These are phyloP conservation scores for Morella rubra DNA, from an alignment of 306 rosid genomes.

Conservation along the genomic window DNA sequence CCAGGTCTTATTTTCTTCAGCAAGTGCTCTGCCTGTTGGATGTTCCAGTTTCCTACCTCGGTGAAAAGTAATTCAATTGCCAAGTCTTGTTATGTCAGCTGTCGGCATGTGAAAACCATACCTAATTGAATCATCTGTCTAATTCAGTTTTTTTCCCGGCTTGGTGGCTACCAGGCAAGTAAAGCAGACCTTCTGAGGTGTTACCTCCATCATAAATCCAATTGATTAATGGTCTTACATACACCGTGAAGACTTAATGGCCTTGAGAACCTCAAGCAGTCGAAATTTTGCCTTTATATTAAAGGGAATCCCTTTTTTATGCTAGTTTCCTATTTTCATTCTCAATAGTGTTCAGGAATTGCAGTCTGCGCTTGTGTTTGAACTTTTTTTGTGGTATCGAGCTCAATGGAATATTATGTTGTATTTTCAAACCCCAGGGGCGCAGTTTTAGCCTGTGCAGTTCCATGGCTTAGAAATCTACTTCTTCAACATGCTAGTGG, in stretches of 20 bases:
- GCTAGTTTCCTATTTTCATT: background rate
- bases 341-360: background rate
- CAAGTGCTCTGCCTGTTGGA: background rate
- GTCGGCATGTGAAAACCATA: background rate
- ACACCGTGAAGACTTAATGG: background rate
- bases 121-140: background rate
- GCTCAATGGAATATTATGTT: background rate
- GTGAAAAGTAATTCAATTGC: background rate
- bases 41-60: background rate
- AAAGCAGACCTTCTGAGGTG: background rate
- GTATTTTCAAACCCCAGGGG: slow-evolving; percentile 40
- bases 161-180: background rate
- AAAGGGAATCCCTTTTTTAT: background rate
- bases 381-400: too few relatives aligned
- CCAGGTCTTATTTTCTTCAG: background rate
- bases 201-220: background rate
- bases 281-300: too few relatives aligned
- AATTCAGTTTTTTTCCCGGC: too few relatives aligned
- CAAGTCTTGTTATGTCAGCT: background rate
- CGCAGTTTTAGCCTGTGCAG: slow-evolving; percentile 72
- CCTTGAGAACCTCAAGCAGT: background rate
- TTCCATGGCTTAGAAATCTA: slow-evolving; percentile 72
- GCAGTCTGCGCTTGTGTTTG: background rate
- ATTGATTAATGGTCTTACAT: too few relatives aligned
- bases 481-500: slow-evolving; percentile 75